Evolutionary conservation across 352 stramenopile genomes (phyloP), one percentile per base, ranked within the genome.

Genomic region (Globisporangium megalacanthum): DNA sequence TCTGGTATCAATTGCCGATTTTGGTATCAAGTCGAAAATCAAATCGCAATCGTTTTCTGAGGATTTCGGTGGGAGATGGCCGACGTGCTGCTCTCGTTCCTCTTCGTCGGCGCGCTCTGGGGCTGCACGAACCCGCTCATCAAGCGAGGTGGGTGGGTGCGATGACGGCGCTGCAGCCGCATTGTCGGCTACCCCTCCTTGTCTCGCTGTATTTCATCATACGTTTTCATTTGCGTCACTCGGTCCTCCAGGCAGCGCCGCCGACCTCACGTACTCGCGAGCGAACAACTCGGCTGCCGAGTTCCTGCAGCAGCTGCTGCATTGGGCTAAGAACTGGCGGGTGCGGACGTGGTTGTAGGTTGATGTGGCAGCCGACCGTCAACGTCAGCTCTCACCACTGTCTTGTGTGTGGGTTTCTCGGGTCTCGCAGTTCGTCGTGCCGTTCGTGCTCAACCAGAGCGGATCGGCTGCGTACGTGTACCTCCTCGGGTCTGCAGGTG

Each of bases 91-190:
- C 61, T 90, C 48, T 91, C 80, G 37, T 92, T 94, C 61, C 68
- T 94, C 29, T 72, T 91, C 52, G 80, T 94, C 41, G 83, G 85
- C n/a, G 83, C 83, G 19, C 72, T 94, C 2, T 94, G 85, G 85
- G 85, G 85, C 1, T 94, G 85, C 62, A 94, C 85, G 4, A 94
- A 94, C 60, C 85, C 85, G 2, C 66, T 94, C 33, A 89, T 94
- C 52, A 94, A 94, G 59, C 58, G 63, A 79, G 84, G 84, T 88
- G 25, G 4, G 25, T 29, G 25, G 25, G 25, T 29, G 25, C 1
- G 4, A 29, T 29, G 25, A 51, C 31, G 35, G 35, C 14, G 9
- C 17, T 14, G 1, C 22, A 15, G 9, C 20, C 2, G 31, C 37
- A 14, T 37, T 58, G 25, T 2, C 29, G 15, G 36, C 20, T 46